A percentile compares a stretch with the other conserved stretches of the same genome.
These are phyloP conservation scores for Rhodotorula paludigena DNA, from an alignment of 768 basidiomycete species.

Conservation along the genomic window DNA sequence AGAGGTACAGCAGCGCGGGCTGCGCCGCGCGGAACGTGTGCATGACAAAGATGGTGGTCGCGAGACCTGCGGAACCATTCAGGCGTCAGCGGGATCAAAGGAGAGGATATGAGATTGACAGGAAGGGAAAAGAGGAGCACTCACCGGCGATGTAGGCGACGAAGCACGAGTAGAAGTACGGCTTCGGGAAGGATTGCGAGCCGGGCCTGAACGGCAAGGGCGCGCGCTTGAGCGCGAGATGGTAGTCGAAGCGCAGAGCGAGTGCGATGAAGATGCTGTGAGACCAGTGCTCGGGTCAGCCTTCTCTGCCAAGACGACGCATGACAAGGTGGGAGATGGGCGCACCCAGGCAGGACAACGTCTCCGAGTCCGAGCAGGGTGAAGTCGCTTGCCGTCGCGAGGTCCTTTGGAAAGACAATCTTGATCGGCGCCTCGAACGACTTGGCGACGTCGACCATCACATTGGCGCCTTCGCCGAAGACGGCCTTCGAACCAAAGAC, in stretches of 20 bases:
- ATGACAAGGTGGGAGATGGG: not conserved
- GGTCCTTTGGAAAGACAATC: conserved; percentile 74
- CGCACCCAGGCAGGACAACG: conserved; percentile 57
- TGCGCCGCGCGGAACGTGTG: conserved; percentile 70
- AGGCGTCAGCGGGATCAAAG: not conserved
- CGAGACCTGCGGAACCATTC: conserved; percentile 56
- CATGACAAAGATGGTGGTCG: conserved; percentile 77
- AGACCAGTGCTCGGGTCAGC: not conserved
- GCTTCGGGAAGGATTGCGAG: conserved; percentile 55
- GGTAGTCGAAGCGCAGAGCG: conserved; percentile 76
- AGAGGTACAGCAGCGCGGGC: conserved; percentile 83
- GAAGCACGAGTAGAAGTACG: conserved; percentile 70
- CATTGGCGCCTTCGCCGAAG: conserved; percentile 22
- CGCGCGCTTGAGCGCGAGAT: conserved; percentile 48
- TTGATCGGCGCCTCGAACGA: conserved; percentile 89
- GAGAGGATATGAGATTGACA: not conserved
- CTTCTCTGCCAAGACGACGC: not conserved
- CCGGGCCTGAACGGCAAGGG: conserved; percentile 2
- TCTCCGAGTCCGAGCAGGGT: conserved; percentile 92
- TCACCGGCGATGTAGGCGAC: conserved; percentile 56
- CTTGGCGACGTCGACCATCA: conserved; percentile 87
- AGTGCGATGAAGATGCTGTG: conserved; percentile 64
- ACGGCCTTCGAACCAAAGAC: conserved; percentile 68
- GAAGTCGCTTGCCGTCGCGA: conserved; percentile 58
- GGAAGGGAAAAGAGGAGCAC: not conserved